Evolutionary conservation across 371 early-diverging fungal genomes (phyloP).

Genomic region (Paraphysoderma sedebokerense): DNA sequence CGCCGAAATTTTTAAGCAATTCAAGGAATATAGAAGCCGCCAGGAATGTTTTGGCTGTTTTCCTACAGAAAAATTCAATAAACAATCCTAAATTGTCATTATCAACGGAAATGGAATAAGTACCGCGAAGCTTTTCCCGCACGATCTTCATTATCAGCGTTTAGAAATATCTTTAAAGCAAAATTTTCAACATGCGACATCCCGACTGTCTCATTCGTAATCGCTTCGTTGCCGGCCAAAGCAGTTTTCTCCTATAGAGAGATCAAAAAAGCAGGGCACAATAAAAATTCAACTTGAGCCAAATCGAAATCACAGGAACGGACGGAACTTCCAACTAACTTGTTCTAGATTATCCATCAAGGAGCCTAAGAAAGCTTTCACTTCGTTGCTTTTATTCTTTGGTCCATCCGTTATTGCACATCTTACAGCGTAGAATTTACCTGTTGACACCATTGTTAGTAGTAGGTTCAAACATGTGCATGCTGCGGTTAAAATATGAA

Average conservation of each 20-base stretch:
- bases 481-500: neutral
- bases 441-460: too few relatives aligned
- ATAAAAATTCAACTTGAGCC: too few relatives aligned
- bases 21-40: slow-evolving; percentile 72
- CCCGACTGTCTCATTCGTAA: slow-evolving; percentile 59
- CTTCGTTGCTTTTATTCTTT: slow-evolving; percentile 31
- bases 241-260: slow-evolving; percentile 40
- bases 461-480: too few relatives aligned
- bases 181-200: slow-evolving; percentile 75
- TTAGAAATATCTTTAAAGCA: slow-evolving; percentile 72
- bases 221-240: slow-evolving; percentile 44
- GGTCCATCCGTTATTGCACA: slow-evolving; percentile 48
- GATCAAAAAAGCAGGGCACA: neutral
- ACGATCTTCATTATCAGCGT: slow-evolving; percentile 85
- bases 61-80: slow-evolving; percentile 19
- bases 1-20: slow-evolving; percentile 58
- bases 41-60: slow-evolving; percentile 59
- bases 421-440: slow-evolving; percentile 73
- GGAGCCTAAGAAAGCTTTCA: slow-evolving; percentile 38
- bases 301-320: too few relatives aligned
- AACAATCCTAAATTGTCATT: too few relatives aligned
- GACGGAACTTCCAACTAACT: slow-evolving; percentile 24
- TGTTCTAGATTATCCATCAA: slow-evolving; percentile 61
- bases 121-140: slow-evolving; percentile 53
- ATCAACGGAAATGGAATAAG: slow-evolving; percentile 4